A percentile compares a stretch with the other conserved stretches of the same genome.
Conservation (phyloP, 768 basidiomycete genomes). For the Cubamyces lactineus region DNA sequence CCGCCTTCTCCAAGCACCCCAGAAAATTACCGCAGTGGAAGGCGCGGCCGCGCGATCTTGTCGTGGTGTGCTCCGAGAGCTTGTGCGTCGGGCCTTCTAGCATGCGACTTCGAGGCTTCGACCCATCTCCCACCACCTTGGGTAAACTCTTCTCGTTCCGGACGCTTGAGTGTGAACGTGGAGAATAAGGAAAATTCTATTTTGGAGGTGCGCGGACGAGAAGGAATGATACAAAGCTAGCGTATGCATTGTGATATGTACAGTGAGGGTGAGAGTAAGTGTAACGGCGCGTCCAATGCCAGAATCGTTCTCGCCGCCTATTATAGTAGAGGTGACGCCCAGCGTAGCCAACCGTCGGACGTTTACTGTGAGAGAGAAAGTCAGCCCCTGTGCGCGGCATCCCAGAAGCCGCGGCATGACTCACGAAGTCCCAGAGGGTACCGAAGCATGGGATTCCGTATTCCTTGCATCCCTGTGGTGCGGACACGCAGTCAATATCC, state of each 20-base stretch:
- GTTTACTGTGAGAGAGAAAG: constrained; percentile 16
- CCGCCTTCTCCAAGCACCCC: constrained; percentile 4
- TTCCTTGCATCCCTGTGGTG: constrained; percentile 27
- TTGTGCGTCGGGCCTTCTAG: no score
- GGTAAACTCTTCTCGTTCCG: no score
- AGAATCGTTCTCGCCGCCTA: constrained; percentile 20
- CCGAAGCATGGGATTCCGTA: constrained; percentile 32
- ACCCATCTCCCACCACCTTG: no score
- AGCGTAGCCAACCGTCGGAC: background rate
- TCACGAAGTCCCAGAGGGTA: constrained; percentile 38
- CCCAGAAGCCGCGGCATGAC: constrained; percentile 11
- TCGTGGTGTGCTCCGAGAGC: background rate
- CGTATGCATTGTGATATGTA: constrained; percentile 19
- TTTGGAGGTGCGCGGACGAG: background rate
- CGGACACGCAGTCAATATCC: constrained; percentile 9
- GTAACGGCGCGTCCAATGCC: constrained; percentile 13
- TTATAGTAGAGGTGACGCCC: constrained; percentile 6
- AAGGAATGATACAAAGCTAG: constrained; percentile 5
- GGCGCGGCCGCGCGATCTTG: background rate
- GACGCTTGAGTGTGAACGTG: no score
- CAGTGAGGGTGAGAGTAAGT: constrained; percentile 6
- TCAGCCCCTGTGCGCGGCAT: background rate
- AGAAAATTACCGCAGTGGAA: background rate
- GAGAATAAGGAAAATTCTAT: constrained; percentile 4
- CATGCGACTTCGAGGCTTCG: no score